Conservation (phyloP, 306 rosid species). For the Begonia loranthoides region DNA sequence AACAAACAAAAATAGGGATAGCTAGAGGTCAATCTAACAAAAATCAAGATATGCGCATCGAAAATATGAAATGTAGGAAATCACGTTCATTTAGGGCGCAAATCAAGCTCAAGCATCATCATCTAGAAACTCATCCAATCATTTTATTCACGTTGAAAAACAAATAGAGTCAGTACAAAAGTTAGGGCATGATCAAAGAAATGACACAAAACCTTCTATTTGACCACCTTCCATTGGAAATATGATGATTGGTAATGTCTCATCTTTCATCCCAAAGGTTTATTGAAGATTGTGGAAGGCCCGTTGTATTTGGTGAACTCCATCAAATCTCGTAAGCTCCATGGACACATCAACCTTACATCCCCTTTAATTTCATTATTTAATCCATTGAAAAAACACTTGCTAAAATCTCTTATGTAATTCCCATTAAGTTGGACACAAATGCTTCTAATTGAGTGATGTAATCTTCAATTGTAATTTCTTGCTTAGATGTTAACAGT, state of each 20-base stretch:
- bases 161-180: constrained; percentile 63
- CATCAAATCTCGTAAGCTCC: too few species aligned
- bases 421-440: too few species aligned
- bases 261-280: too few species aligned
- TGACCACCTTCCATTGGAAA: constrained; percentile 42
- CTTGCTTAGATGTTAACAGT: too few species aligned
- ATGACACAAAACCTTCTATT: constrained; percentile 42
- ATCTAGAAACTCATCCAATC: constrained; percentile 48
- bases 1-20: constrained; percentile 67
- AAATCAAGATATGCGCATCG: constrained; percentile 73
- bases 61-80: constrained; percentile 66
- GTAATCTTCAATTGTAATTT: too few species aligned
- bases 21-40: constrained; percentile 49
- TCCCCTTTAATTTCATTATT: too few species aligned
- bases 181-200: constrained; percentile 48
- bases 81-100: constrained; percentile 41
- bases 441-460: too few species aligned
- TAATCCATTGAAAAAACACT: too few species aligned
- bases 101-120: constrained; percentile 52
- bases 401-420: too few species aligned
- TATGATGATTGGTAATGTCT: constrained; percentile 44
- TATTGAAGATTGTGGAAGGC: too few species aligned
- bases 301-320: too few species aligned
- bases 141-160: constrained; percentile 58
- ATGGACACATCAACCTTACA: too few species aligned